Base-by-base conservation (phyloP, 202 grass and related monocot species). In the Saccharum hybrid region DNA sequence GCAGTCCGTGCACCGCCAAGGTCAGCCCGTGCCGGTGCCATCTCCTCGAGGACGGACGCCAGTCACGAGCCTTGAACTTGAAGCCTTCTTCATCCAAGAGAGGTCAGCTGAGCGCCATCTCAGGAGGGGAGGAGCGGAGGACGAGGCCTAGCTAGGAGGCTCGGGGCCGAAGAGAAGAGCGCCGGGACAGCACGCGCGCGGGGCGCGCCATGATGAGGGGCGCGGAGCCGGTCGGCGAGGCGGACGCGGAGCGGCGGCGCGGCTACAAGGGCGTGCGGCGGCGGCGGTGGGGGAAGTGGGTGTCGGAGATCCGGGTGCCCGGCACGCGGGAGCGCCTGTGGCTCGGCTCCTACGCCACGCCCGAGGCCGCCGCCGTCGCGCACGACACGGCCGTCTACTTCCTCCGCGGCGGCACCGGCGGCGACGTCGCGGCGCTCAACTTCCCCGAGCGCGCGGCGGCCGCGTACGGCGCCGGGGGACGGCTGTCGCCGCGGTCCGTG, bases 331-430 rank as follows among this genome's bases (percentile, higher is more conserved):
- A 87, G 54, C 81, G 90, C 57, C 84, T 94, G 60, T 94, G 90
- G 90, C 90, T 92, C 70, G 92, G 87, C 18, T 92, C 90, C 40
- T 94, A 94, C 85, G 68, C 89, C 48, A 82, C 87, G 34, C 72
- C 89, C 19, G 89, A 94, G 92, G 92, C 92, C 34, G 92, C 92
- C 60, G 92, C 92, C 71, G 87, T 94, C 81, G 87, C 92, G 40
- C 89, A 94, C 74, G 92, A 94, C 74, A 85, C 93, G 0, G 93
- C 93, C 18, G 88, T 95, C 26, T 95, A 85, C 81, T 92, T 95
- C 83, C 93, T 95, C 81, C 86, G 72, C 67, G 86, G 79, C 26
- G 11, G 21, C 10, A 21, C 19, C 23, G 66, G 46, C 28, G 43
- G 63, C 31, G 46, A 68, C 63, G 64, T 68, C 23, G 80, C 80